phyloP scores from a whole-genome alignment of 192 early-diverging fungal species.

The Borealophlyctis nickersoniae region DNA sequence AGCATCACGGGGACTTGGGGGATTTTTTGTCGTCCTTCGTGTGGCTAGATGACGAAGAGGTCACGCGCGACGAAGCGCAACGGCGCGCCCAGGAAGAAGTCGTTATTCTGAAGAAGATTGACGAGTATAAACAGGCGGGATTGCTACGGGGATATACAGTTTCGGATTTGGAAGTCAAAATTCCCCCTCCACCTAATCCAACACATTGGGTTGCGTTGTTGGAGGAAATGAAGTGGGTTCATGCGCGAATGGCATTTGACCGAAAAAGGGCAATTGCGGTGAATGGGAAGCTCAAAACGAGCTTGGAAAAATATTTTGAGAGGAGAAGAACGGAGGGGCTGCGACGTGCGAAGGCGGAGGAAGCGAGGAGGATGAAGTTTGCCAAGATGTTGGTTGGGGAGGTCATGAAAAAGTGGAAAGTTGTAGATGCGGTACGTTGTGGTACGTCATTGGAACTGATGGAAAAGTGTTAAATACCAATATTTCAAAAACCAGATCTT shows the following conservation, averaged over 20 bases:
- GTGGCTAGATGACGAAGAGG: conserved; percentile 60
- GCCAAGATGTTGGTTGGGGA: conserved; percentile 64
- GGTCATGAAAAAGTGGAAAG: conserved; percentile 68
- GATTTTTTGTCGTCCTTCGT: conserved; percentile 51
- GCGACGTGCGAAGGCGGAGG: conserved; percentile 49
- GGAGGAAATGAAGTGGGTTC: conserved; percentile 44
- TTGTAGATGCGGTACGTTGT: conserved; percentile 40
- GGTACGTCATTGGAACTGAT: too few species aligned
- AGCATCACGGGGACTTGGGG: conserved; percentile 9
- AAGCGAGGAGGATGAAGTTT: conserved; percentile 13
- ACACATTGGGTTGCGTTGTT: conserved; percentile 36
- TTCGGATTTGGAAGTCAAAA: conserved; percentile 19
- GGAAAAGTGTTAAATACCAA: too few species aligned
- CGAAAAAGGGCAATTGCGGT: conserved; percentile 35
- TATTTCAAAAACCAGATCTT: too few species aligned
- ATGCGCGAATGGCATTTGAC: conserved; percentile 40
- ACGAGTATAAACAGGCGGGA: conserved; percentile 41
- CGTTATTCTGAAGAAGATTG: conserved; percentile 41
- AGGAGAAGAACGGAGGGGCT: conserved; percentile 44
- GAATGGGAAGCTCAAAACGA: background rate
- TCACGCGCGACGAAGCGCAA: conserved; percentile 46
- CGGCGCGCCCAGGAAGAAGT: conserved; percentile 36
- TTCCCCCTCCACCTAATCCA: conserved; percentile 34
- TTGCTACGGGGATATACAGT: conserved; percentile 31
- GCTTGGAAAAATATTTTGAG: conserved; percentile 20